Percentiles rank a stretch among this genome's conserved stretches.
Conservation (phyloP, 805 yeast genomes). For the Lachancea quebecensis region DNA sequence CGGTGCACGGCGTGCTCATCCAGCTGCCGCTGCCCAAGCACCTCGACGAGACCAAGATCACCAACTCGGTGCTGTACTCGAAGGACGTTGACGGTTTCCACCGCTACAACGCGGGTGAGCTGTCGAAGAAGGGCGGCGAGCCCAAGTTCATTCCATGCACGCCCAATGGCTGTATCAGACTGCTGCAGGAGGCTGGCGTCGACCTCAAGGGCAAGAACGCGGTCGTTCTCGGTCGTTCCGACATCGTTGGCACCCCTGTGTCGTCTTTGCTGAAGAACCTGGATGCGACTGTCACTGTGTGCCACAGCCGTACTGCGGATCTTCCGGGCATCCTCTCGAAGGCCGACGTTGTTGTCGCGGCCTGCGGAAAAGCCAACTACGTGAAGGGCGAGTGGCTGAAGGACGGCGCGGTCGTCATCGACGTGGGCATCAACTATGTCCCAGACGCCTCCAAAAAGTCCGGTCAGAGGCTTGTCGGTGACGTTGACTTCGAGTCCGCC, state of each 20-base stretch:
- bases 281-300: slow-evolving; percentile 69
- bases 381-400: slow-evolving; percentile 87
- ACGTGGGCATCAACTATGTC: slow-evolving; percentile 90
- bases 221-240: slow-evolving; percentile 81
- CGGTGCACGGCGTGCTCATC: slow-evolving; percentile 66
- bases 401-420: slow-evolving; percentile 77
- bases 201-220: slow-evolving; percentile 59
- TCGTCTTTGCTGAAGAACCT: slow-evolving; percentile 62
- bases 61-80: slow-evolving; percentile 55
- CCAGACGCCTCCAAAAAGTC: slow-evolving; percentile 67
- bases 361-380: slow-evolving; percentile 80
- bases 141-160: slow-evolving; percentile 77
- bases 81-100: slow-evolving; percentile 86
- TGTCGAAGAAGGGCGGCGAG: slow-evolving; percentile 63
- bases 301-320: slow-evolving; percentile 60
- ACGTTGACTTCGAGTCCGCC: slow-evolving; percentile 76
- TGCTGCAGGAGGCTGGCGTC: slow-evolving; percentile 52
- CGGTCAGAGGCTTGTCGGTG: slow-evolving; percentile 88
- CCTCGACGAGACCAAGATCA: slow-evolving; percentile 58
- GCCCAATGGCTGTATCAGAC: slow-evolving; percentile 70
- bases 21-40: slow-evolving; percentile 74
- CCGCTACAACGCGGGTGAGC: slow-evolving; percentile 68
- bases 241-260: slow-evolving; percentile 79
- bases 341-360: slow-evolving; percentile 81
- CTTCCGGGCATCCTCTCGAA: slow-evolving; percentile 43